Base-by-base conservation (phyloP, 257 asterid species). In the Solanum etuberosum region DNA sequence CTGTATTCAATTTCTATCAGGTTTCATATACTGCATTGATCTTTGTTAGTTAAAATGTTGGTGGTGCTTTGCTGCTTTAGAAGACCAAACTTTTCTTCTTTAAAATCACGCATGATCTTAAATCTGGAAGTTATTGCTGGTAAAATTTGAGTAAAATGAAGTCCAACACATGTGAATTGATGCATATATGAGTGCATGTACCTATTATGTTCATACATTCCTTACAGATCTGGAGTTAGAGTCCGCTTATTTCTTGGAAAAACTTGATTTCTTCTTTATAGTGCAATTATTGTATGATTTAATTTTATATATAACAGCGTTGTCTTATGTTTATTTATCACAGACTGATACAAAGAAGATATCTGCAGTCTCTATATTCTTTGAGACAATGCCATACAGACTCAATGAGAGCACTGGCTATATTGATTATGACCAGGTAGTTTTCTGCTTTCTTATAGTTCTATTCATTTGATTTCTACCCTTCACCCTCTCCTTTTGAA, bases 321-420 rank as follows among this genome's bases (percentile, higher is more conserved):
- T 7, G 57, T 37, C 31, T 31, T 48, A 73, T 48, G 40, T 37
- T 81, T 78, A 20, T 87, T 73, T 51, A 77, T 88, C 88, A 84
- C 97, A 96, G 99, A 96, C 98, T 35, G 99, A 96, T 88, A 95
- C 98, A 27, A 96, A 95, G 89, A 96, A 95, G 92, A 96, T 96
- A 85, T 93, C 98, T 86, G 98, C 98, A 2, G 99, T 96, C 85
- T 96, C 98, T 70, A 95, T 96, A 88, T 96, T 96, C 90, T 96
- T 96, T n/a, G 99, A 96, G 95, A 95, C 99, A 83, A 95, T 96
- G 99, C 99, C 98, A 13, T 96, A 96, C 92, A 93, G 99, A 90
- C 90, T 96, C 90, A 93, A 96, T 70, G 99, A 96, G 92, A 93
- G 93, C 93, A 93, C 98, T 13, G 99, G 98, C 59, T 94, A 93